These are phyloP conservation scores for Triticum urartu DNA, from an alignment of 176 grass and related monocot species.

Conservation along the genomic window DNA sequence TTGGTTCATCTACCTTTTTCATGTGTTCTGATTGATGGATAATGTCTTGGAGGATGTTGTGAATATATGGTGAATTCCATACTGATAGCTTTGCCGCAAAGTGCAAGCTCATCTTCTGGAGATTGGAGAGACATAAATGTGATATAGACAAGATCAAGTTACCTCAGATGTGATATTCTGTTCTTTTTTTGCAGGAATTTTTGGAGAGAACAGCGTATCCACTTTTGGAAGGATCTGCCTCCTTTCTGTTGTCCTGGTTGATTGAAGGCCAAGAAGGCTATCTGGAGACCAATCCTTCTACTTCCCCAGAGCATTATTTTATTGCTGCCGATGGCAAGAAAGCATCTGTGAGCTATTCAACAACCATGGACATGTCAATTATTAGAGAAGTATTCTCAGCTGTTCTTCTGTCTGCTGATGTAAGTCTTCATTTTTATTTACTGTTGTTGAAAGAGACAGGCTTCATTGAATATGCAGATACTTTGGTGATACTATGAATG, in stretches of 20 bases:
- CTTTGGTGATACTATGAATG: neutral
- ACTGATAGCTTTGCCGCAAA: conserved; percentile 1
- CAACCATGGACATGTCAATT: conserved; percentile 89
- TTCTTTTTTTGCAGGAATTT: conserved; percentile 50
- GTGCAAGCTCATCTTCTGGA: neutral
- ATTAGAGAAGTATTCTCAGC: conserved; percentile 78
- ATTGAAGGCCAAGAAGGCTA: conserved; percentile 51
- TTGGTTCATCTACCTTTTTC: neutral
- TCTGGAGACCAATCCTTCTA: conserved; percentile 88
- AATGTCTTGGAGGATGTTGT: neutral
- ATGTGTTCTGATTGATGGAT: neutral
- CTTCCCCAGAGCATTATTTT: conserved; percentile 91
- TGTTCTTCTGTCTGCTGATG: conserved; percentile 65
- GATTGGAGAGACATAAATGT: neutral
- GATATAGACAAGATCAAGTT: neutral
- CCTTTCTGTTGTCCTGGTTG: conserved; percentile 84
- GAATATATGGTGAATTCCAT: neutral
- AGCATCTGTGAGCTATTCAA: conserved; percentile 86
- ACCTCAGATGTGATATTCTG: conserved; percentile 1
- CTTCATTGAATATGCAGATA: neutral
- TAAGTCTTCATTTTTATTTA: conserved; percentile 26
- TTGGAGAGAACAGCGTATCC: conserved; percentile 82
- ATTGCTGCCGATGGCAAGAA: conserved; percentile 73
- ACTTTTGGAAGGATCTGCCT: conserved; percentile 78
- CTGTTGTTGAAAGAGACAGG: neutral